These are phyloP conservation scores for Colletotrichum tamarilloi DNA, from an alignment of 2,329 filamentous ascomycete genomes.

Conservation along the genomic window DNA sequence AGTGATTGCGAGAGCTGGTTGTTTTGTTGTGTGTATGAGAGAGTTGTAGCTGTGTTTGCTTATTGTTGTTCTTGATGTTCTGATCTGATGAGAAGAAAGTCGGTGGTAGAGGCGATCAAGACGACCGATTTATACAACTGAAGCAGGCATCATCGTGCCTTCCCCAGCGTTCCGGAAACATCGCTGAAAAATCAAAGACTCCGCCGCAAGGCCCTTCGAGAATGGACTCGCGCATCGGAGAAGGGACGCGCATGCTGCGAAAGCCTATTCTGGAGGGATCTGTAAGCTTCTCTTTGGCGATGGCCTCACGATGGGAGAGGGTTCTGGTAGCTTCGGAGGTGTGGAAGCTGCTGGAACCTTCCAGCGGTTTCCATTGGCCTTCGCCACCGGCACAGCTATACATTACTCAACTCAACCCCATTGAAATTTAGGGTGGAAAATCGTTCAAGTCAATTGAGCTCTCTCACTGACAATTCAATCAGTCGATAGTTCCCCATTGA, in stretches of 20 bases:
- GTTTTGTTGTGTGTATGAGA: neutral
- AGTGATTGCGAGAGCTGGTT: neutral
- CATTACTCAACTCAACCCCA: neutral
- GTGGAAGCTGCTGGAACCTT: slow-evolving; percentile 40
- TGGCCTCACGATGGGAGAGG: slow-evolving; percentile 18
- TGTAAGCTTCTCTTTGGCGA: slow-evolving; percentile 4
- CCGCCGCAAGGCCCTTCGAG: slow-evolving; percentile 31
- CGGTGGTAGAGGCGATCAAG: slow-evolving; percentile 28
- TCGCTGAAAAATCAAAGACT: slow-evolving; percentile 4
- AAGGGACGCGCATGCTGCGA: neutral
- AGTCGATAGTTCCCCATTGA: neutral
- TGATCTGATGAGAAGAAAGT: slow-evolving; percentile 40
- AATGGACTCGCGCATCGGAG: slow-evolving; percentile 9
- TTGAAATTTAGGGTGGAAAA: neutral
- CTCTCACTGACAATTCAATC: fast-evolving
- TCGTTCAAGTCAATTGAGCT: fast-evolving
- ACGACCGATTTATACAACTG: slow-evolving; percentile 45
- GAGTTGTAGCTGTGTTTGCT: slow-evolving; percentile 3
- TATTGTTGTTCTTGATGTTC: slow-evolving; percentile 41
- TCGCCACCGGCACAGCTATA: neutral
- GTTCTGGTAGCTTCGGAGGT: slow-evolving; percentile 35
- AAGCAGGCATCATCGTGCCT: slow-evolving; percentile 28
- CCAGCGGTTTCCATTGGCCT: slow-evolving; percentile 42
- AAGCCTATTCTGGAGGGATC: neutral
- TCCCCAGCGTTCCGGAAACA: slow-evolving; percentile 43